Evolutionary conservation across 805 yeast genomes (phyloP).

Genomic region (Cyberlindnera xylosilytica): DNA sequence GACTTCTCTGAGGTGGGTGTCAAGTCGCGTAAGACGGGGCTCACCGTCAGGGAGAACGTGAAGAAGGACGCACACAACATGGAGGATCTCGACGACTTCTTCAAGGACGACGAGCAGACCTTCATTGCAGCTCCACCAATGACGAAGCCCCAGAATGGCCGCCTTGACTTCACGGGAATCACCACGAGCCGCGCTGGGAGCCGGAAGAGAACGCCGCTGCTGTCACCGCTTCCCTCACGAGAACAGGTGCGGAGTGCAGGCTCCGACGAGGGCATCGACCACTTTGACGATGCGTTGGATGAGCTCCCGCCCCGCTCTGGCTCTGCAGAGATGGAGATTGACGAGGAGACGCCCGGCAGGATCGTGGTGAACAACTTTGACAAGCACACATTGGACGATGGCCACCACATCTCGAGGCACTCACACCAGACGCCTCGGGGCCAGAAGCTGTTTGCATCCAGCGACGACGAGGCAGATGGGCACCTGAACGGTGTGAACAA

Average conservation of each 20-base stretch:
- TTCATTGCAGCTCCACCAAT: conserved; percentile 1
- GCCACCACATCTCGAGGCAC: no score
- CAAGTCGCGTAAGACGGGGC: conserved; percentile 65
- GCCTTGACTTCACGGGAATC: not conserved
- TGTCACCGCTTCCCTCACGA: conserved; percentile 14
- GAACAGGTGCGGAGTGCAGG: conserved; percentile 8
- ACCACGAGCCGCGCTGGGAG: not conserved
- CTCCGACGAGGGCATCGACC: conserved; percentile 22
- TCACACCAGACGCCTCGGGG: conserved; percentile 12
- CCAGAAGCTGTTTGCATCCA: conserved; percentile 19
- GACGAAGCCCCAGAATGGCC: not conserved
- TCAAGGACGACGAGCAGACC: conserved; percentile 37
- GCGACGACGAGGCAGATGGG: conserved; percentile 12
- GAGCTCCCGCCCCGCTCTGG: conserved; percentile 11
- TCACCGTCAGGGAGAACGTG: conserved; percentile 44
- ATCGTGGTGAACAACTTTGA: conserved; percentile 16
- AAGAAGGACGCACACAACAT: conserved; percentile 56
- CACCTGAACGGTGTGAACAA: conserved; percentile 2
- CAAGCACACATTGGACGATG: no score
- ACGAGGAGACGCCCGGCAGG: conserved; percentile 24
- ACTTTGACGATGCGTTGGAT: conserved; percentile 23
- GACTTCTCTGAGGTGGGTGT: conserved; percentile 49
- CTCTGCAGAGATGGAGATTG: conserved; percentile 28
- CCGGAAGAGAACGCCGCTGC: conserved; percentile 14
- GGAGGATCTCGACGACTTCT: conserved; percentile 71